phyloP scores from a whole-genome alignment of 2,329 filamentous ascomycete species.

The Lecanosticta acicola region DNA sequence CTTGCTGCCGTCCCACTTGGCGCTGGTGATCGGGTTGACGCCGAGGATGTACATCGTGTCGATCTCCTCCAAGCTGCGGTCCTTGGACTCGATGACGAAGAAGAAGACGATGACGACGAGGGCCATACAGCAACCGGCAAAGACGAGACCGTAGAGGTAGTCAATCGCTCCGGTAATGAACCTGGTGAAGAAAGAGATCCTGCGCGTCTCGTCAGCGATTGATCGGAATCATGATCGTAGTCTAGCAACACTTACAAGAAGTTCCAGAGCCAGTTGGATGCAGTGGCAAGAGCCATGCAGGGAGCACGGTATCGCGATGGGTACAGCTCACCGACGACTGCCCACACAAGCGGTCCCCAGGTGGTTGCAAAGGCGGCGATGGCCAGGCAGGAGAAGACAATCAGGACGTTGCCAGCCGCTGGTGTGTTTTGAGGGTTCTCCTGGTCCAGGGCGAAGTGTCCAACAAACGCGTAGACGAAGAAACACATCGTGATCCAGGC shows the following conservation, averaged over 20 bases:
- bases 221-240: neutral
- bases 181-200: slow-evolving; percentile 35
- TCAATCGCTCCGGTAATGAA: slow-evolving; percentile 37
- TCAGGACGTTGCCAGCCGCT: slow-evolving; percentile 30
- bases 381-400: slow-evolving; percentile 35
- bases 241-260: slow-evolving; percentile 10
- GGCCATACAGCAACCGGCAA: slow-evolving; percentile 34
- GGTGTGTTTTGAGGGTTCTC: slow-evolving; percentile 18
- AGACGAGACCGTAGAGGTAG: slow-evolving; percentile 38
- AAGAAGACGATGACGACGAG: slow-evolving; percentile 35
- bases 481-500: slow-evolving; percentile 50
- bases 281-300: slow-evolving; percentile 42
- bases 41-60: slow-evolving; percentile 37
- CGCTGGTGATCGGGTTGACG: slow-evolving; percentile 30
- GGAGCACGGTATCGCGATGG: slow-evolving; percentile 37
- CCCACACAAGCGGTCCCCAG: slow-evolving; percentile 33
- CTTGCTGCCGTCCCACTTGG: slow-evolving; percentile 31
- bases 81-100: slow-evolving; percentile 37
- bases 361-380: slow-evolving; percentile 34
- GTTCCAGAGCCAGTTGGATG: slow-evolving; percentile 38
- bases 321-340: slow-evolving; percentile 34
- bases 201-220: neutral
- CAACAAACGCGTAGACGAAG: slow-evolving; percentile 48
- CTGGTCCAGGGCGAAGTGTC: slow-evolving; percentile 25
- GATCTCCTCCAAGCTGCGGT: slow-evolving; percentile 36